Evolutionary conservation across 2,329 filamentous ascomycete species (phyloP).

Genomic region (Bipolaris oryzae): DNA sequence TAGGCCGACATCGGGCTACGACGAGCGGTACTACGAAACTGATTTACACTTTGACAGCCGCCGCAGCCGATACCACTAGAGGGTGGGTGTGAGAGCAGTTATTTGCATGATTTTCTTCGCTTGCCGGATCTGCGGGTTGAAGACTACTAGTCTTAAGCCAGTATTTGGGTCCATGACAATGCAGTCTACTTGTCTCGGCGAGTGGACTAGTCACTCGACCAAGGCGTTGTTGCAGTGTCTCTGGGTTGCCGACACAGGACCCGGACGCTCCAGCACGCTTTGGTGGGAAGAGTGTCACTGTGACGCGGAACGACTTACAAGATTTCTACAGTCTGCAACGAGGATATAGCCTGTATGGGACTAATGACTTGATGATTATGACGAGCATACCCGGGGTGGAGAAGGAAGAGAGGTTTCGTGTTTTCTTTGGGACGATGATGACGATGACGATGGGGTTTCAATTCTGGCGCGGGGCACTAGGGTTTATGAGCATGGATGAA

Average conservation of each 20-base stretch:
- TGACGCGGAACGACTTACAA: constrained; percentile 40
- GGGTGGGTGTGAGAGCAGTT: not conserved
- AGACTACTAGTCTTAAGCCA: constrained; percentile 15
- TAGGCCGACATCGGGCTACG: constrained; percentile 55
- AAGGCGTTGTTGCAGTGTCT: constrained; percentile 14
- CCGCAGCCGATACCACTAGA: constrained; percentile 47
- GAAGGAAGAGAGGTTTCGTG: constrained; percentile 27
- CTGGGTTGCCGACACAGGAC: constrained; percentile 1
- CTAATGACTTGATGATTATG: constrained; percentile 47
- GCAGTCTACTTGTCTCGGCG: constrained; percentile 22
- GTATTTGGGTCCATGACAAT: constrained; percentile 17
- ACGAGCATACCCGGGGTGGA: constrained; percentile 43
- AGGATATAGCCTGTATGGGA: constrained; percentile 29
- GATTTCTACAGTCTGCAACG: constrained; percentile 30
- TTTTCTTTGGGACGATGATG: constrained; percentile 11
- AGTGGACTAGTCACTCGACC: constrained; percentile 17
- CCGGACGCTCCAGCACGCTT: constrained; percentile 9
- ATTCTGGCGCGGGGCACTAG: constrained; percentile 1
- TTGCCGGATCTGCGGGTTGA: constrained; percentile 8
- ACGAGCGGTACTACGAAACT: constrained; percentile 70
- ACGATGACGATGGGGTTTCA: constrained; percentile 4
- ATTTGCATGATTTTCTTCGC: constrained; percentile 9
- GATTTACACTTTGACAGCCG: constrained; percentile 68
- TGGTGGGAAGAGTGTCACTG: constrained; percentile 34
- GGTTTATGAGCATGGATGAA: constrained; percentile 7